These are phyloP conservation scores for Aegilops umbellulata DNA, from an alignment of 176 grass and related monocot genomes.

Conservation along the genomic window DNA sequence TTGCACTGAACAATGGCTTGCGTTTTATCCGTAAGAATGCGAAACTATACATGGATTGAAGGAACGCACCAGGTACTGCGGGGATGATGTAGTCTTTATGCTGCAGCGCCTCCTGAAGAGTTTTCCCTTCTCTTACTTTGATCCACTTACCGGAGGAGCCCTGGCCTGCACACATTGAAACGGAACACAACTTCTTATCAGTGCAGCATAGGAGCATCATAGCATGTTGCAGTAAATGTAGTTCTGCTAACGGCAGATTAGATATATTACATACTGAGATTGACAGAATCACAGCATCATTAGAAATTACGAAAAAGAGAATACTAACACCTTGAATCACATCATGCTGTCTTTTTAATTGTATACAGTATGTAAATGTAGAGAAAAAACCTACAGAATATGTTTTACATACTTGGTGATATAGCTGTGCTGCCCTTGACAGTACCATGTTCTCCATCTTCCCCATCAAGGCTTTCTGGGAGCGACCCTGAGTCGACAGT, in stretches of 20 bases:
- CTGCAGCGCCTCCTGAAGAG: conserved; percentile 64
- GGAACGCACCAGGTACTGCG: conserved; percentile 67
- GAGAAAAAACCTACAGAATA: neutral
- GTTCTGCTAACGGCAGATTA: neutral
- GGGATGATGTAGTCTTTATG: conserved; percentile 65
- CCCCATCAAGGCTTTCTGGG: conserved; percentile 47
- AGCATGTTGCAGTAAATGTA: neutral
- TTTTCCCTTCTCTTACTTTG: conserved; percentile 70
- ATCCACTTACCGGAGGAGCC: conserved; percentile 55
- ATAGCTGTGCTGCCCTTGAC: conserved; percentile 11
- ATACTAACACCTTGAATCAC: neutral
- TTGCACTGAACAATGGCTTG: neutral
- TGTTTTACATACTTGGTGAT: conserved; percentile 42
- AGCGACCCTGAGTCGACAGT: conserved; percentile 43
- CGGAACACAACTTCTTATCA: neutral
- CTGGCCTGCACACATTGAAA: conserved; percentile 33
- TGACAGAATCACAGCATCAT: neutral
- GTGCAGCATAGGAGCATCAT: no score
- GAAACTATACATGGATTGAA: neutral
- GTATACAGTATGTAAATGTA: neutral
- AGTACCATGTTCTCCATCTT: conserved; percentile 42
- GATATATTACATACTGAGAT: neutral
- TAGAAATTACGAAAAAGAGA: no score
- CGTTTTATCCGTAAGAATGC: neutral
- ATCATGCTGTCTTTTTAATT: neutral